phyloP scores from a whole-genome alignment of 2,329 filamentous ascomycete species.

The Emergomyces orientalis region DNA sequence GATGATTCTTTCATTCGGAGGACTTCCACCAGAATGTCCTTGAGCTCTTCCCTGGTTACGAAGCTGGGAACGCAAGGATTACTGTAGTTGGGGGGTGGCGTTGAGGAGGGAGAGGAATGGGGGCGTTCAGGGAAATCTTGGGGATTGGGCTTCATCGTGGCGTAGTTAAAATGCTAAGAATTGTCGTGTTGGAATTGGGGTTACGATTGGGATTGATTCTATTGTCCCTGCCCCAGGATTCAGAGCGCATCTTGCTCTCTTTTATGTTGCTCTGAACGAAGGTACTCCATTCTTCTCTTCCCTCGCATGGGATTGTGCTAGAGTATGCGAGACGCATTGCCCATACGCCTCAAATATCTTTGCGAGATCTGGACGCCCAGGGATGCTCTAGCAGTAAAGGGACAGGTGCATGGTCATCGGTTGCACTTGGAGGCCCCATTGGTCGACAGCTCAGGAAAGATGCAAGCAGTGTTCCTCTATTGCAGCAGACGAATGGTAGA shows the following conservation, averaged over 20 bases:
- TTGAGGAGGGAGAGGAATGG: constrained; percentile 7
- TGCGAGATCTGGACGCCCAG: neutral
- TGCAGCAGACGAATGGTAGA: too few relatives aligned
- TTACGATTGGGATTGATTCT: neutral
- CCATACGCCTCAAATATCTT: neutral
- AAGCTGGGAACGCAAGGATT: constrained; percentile 2
- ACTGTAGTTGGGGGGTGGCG: constrained; percentile 7
- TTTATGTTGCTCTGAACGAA: neutral
- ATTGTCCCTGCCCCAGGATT: neutral
- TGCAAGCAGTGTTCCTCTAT: neutral
- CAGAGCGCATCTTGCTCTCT: neutral
- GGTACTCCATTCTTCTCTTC: neutral
- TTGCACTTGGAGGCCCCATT: neutral
- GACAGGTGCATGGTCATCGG: neutral
- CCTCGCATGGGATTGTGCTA: neutral
- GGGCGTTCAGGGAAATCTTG: constrained; percentile 5
- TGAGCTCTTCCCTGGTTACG: neutral
- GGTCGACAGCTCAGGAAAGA: neutral
- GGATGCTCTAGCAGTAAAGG: neutral
- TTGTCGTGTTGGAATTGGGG: neutral
- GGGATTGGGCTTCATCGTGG: neutral
- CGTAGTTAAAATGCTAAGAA: neutral
- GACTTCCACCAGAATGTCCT: neutral
- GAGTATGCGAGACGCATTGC: neutral
- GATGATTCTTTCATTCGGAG: neutral